A percentile compares a stretch with the other conserved stretches of the same genome.
These are phyloP conservation scores for Magnaporthiopsis incrustans DNA, from an alignment of 2,329 filamentous ascomycete species.

Conservation along the genomic window DNA sequence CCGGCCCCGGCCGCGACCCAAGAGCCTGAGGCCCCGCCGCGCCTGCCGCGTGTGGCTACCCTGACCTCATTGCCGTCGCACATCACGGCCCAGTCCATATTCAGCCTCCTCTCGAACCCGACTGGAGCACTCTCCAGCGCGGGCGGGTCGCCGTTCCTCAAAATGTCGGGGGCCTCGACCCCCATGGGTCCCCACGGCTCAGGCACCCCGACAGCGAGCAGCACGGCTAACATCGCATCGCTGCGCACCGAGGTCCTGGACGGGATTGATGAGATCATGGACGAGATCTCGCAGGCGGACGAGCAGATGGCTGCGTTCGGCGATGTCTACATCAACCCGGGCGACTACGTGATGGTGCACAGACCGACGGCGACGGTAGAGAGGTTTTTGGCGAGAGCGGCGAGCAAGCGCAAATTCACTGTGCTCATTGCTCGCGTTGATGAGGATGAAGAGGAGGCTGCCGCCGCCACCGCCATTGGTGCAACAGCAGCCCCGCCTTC, in stretches of 20 bases:
- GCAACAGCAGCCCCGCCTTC: slow-evolving; percentile 26
- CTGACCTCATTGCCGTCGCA: slow-evolving; percentile 42
- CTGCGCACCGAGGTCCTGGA: slow-evolving; percentile 86
- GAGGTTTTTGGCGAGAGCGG: slow-evolving; percentile 80
- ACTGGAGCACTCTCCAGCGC: slow-evolving; percentile 31
- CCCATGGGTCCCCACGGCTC: slow-evolving; percentile 22
- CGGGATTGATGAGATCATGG: slow-evolving; percentile 91
- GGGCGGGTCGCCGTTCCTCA: slow-evolving; percentile 38
- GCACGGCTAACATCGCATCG: slow-evolving; percentile 47
- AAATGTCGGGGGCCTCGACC: slow-evolving; percentile 22
- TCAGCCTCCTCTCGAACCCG: slow-evolving; percentile 68
- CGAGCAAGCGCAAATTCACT: slow-evolving; percentile 84
- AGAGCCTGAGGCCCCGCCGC: slow-evolving; percentile 36
- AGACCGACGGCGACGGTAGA: slow-evolving; percentile 82
- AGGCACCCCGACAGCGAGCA: slow-evolving; percentile 15
- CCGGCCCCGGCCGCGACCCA: slow-evolving; percentile 28
- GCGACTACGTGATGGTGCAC: slow-evolving; percentile 86
- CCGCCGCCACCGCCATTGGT: slow-evolving; percentile 13
- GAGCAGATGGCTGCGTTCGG: slow-evolving; percentile 86
- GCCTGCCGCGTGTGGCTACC: slow-evolving; percentile 14
- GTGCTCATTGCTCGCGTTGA: slow-evolving; percentile 64
- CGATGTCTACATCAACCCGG: slow-evolving; percentile 85
- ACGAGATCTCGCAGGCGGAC: slow-evolving; percentile 87
- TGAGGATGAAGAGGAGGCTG: slow-evolving; percentile 26
- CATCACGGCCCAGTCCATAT: slow-evolving; percentile 64